Evolutionary conservation across 768 basidiomycete genomes (phyloP).

Genomic region (Infundibulicybe gibba): DNA sequence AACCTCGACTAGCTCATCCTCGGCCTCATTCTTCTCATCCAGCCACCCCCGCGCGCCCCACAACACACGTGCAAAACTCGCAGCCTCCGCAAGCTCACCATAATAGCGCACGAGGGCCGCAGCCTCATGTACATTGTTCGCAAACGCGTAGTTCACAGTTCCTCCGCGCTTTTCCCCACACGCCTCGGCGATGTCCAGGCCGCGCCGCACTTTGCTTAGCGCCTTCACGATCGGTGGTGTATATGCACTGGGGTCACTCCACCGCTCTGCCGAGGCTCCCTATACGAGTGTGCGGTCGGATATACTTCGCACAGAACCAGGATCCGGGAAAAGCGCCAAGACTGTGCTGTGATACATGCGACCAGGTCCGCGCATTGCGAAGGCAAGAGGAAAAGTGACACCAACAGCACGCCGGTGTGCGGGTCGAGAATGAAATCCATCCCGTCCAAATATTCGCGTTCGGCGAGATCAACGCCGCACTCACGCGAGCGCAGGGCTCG

Average conservation of each 20-base stretch:
- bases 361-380: slow-evolving; percentile 42
- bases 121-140: slow-evolving; percentile 53
- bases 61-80: slow-evolving; percentile 39
- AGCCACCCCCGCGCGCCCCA: slow-evolving; percentile 70
- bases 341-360: slow-evolving; percentile 42
- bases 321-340: slow-evolving; percentile 57
- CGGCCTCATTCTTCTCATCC: slow-evolving; percentile 60
- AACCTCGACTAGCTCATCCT: slow-evolving; percentile 49
- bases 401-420: slow-evolving; percentile 52
- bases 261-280: slow-evolving; percentile 10
- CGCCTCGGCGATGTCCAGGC: slow-evolving; percentile 59
- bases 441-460: slow-evolving; percentile 56
- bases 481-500: slow-evolving; percentile 39
- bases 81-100: slow-evolving; percentile 53
- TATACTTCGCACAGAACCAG: slow-evolving; percentile 69
- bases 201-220: slow-evolving; percentile 62
- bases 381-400: slow-evolving; percentile 44
- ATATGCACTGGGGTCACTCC: slow-evolving; percentile 41
- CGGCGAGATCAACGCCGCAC: slow-evolving; percentile 55
- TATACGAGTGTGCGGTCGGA: slow-evolving; percentile 39
- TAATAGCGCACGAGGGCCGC: slow-evolving; percentile 51
- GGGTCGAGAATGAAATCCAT: slow-evolving; percentile 69
- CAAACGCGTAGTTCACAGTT: slow-evolving; percentile 54
- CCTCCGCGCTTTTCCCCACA: slow-evolving; percentile 43
- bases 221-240: slow-evolving; percentile 68